Evolutionary conservation across 148 eudicot genomes (phyloP), one percentile per base, ranked within the genome.

Genomic region (Fagopyrum tataricum): DNA sequence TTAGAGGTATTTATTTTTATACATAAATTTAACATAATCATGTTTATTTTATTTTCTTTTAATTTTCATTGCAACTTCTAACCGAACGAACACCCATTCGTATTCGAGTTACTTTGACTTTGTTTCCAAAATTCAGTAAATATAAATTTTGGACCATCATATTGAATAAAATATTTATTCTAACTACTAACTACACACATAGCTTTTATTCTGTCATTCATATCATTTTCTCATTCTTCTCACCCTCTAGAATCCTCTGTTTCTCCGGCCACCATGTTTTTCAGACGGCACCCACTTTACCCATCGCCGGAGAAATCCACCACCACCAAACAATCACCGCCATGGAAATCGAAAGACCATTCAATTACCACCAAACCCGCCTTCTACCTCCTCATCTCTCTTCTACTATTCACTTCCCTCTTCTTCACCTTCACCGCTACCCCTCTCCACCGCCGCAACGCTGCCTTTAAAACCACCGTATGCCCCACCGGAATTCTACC

Each of bases 401-500:
- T 67, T 21, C 39, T 67, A 18, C 5, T 43, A 6, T 67, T 67
- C 44, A 7, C 71, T 37, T 4, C 6, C 39, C 44, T 67, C 23
- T 10, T 67, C 44, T 0, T 67, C 47, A 13, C 12, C 44, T 15
- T 67, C 1, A 14, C 71, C n/a, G 1, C 70, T 17, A 12, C n/a
- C 14, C 53, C 69, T 6, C 31, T 61, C 76, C 17, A 5, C 76
- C 39, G 42, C 20, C 53, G 64, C 64, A 37, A 13, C 53, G 4
- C 43, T 21, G 6, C 47, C 47, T 13, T 20, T 48, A 37, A 13
- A 40, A 3, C 43, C 47, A 2, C 71, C 47, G 24, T 20, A 11
- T 67, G 71, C 24, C 71, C 71, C 23, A 21, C 71, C 46, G 71
- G 71, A 26, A 76, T 70, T 10, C 58, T 58, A 1, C 67, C 74